These are phyloP conservation scores for Phytophthora nicotianae DNA, from an alignment of 352 stramenopile genomes.

Conservation along the genomic window DNA sequence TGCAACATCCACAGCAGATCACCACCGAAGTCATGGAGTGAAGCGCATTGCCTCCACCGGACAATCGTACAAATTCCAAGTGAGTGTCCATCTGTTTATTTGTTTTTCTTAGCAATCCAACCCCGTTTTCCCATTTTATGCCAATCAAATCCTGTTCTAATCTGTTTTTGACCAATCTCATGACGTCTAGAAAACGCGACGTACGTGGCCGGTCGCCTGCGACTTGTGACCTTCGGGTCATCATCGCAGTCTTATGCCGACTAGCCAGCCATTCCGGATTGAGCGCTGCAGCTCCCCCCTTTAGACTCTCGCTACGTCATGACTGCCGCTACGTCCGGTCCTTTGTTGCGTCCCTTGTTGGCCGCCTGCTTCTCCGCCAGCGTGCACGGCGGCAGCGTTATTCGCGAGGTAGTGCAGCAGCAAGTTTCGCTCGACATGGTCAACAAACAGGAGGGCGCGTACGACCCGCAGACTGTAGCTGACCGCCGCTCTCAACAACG, in stretches of 20 bases:
- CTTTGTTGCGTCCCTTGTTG: slow-evolving; percentile 50
- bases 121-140: background rate
- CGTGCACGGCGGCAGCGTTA: slow-evolving; percentile 60
- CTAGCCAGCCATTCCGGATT: slow-evolving; percentile 14
- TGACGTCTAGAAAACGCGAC: background rate
- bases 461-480: slow-evolving; percentile 80
- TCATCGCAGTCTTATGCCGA: slow-evolving; percentile 1
- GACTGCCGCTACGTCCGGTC: slow-evolving; percentile 13
- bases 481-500: slow-evolving; percentile 79
- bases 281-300: background rate
- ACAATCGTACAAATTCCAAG: background rate
- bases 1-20: slow-evolving; percentile 5
- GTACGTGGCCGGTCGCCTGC: slow-evolving; percentile 14
- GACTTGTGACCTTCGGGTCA: slow-evolving; percentile 7
- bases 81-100: background rate
- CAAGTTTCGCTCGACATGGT: slow-evolving; percentile 64
- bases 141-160: background rate
- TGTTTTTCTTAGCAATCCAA: slow-evolving; percentile 11
- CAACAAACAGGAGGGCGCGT: slow-evolving; percentile 78
- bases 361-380: slow-evolving; percentile 64
- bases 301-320: slow-evolving; percentile 1
- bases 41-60: background rate
- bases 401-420: slow-evolving; percentile 66
- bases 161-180: slow-evolving; percentile 2
- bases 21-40: background rate